Base-by-base conservation (phyloP, 176 grass and related monocot species). In the Eleusine coracana region DNA sequence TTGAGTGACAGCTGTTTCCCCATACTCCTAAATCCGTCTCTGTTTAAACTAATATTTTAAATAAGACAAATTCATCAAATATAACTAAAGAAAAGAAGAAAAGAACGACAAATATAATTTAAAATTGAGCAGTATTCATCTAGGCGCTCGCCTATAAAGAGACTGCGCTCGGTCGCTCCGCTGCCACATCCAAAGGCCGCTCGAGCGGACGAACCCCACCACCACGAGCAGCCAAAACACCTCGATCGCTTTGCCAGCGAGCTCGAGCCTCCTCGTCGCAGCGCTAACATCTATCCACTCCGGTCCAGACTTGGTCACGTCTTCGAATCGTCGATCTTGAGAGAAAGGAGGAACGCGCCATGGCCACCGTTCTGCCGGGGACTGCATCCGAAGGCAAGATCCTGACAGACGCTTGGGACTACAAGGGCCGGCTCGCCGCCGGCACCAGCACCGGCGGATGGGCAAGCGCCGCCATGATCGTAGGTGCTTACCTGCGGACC, bases 321-420 rank as follows among this genome's bases (percentile, higher is more conserved):
- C 25, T 25, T 25, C 25, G 31, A 34, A 34, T 34, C 36, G 16
- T 42, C 40, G 40, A 42, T 62, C 44, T 25, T 17, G 6, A 28
- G n/a, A 5, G 40, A 20, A 5, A 50, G 52, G 0, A 4, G 13
- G 13, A 5, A 59, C 0, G 14, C 12, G 61, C 20, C 31, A 98
- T 98, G 96, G 90, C 40, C 16, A 12, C 82, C 23, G 42, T 92
- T 64, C 73, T 90, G 66, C 88, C 90, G 44, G 81, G 86, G 25
- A 89, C 86, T 4, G 68, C 56, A 36, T 86, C 67, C 15, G 77
- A 79, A 3, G 82, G 84, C n/a, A 92, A 95, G 75, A 74, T 66
- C 76, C 87, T 98, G 29, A 77, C 82, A 42, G 91, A 98, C 31
- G 96, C 92, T 25, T 93, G 91, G 91, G 91, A 98, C 83, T 96